Evolutionary conservation across 495 filamentous ascomycete genomes (phyloP).

Genomic region (Alectoria sarmentosa): DNA sequence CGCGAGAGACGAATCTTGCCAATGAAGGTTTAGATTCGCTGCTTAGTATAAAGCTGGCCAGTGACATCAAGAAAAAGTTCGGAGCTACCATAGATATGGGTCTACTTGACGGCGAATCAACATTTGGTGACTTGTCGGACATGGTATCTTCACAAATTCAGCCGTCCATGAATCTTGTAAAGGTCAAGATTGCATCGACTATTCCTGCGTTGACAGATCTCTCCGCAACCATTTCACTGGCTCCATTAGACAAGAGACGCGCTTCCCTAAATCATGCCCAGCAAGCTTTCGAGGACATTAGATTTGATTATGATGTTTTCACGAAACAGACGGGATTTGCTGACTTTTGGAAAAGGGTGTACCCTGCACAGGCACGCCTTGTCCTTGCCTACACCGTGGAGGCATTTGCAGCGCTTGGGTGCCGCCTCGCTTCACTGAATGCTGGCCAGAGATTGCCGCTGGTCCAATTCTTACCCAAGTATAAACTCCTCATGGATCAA

Average conservation of each 20-base stretch:
- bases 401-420: conserved; percentile 35
- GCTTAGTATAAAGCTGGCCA: conserved; percentile 24
- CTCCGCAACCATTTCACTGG: too few relatives aligned
- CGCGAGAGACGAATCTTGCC: conserved; percentile 5
- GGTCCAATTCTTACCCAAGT: conserved; percentile 23
- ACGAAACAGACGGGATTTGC: conserved; percentile 11
- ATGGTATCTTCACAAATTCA: not conserved
- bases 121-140: conserved; percentile 14
- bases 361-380: conserved; percentile 33
- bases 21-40: conserved; percentile 26
- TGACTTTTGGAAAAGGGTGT: conserved; percentile 27
- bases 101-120: conserved; percentile 5
- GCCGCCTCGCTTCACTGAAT: conserved; percentile 24
- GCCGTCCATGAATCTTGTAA: not conserved
- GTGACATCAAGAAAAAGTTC: conserved; percentile 25
- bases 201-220: not conserved
- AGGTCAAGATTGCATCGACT: not conserved
- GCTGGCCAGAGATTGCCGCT: conserved; percentile 26
- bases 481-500: conserved; percentile 29
- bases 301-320: conserved; percentile 10
- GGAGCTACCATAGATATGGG: conserved; percentile 17
- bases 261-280: not conserved
- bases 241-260: too few relatives aligned
- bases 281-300: not conserved
- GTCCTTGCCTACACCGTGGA: conserved; percentile 37